Conservation (phyloP, 257 asterid genomes). For the Nemophila menziesii region DNA sequence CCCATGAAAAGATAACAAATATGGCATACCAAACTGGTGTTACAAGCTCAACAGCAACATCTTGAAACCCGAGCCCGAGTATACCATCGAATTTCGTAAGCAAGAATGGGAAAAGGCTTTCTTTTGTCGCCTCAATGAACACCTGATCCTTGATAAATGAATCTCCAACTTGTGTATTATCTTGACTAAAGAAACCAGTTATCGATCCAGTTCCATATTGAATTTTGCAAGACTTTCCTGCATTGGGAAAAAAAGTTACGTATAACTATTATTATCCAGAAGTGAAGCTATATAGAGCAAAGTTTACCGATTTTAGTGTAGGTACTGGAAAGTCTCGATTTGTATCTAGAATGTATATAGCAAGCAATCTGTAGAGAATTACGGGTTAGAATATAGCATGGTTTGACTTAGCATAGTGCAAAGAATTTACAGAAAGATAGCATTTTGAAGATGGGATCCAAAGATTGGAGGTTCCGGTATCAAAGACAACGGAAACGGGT, state of each 20-base stretch:
- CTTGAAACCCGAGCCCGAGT: constrained; percentile 32
- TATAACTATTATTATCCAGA: background rate
- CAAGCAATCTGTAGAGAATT: constrained; percentile 16
- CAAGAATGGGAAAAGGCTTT: constrained; percentile 18
- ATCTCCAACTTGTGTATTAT: constrained; percentile 15
- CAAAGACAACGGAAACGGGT: constrained; percentile 22
- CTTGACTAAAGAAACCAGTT: constrained; percentile 25
- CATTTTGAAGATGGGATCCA: constrained; percentile 33
- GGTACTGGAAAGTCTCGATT: constrained; percentile 16
- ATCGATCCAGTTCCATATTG: constrained; percentile 24
- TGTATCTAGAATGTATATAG: constrained; percentile 20
- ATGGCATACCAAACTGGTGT: constrained; percentile 24
- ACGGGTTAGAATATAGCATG: background rate
- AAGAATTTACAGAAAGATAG: constrained; percentile 21
- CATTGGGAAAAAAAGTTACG: background rate
- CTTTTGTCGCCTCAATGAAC: constrained; percentile 23
- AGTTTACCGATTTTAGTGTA: constrained; percentile 15
- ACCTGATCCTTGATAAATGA: constrained; percentile 16
- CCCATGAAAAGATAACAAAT: background rate
- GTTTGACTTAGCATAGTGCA: background rate
- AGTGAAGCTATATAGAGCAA: no score
- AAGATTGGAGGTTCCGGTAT: constrained; percentile 27
- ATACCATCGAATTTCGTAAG: constrained; percentile 25
- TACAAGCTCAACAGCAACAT: constrained; percentile 7
- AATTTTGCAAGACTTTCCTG: constrained; percentile 19